These are phyloP conservation scores for Acrocalymma vagum DNA, from an alignment of 2,329 filamentous ascomycete species.

Conservation along the genomic window DNA sequence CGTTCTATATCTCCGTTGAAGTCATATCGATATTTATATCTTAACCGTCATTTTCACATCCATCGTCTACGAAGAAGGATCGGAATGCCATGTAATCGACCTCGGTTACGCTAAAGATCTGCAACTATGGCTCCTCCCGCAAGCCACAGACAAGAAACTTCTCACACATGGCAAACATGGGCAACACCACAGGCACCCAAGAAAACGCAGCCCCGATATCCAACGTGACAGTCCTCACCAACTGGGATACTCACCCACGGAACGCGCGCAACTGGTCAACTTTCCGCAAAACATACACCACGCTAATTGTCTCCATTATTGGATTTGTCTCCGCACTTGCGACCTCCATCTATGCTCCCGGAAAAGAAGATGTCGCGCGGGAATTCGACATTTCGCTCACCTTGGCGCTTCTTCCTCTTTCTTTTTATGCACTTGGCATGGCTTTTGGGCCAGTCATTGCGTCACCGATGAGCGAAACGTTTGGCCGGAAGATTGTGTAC, in stretches of 20 bases:
- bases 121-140: too few relatives aligned
- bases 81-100: too few relatives aligned
- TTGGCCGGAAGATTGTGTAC: constrained; percentile 73
- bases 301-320: constrained; percentile 16
- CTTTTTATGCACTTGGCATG: constrained; percentile 53
- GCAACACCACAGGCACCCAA: too few relatives aligned
- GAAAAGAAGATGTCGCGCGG: constrained; percentile 11
- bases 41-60: too few relatives aligned
- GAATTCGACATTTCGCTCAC: constrained; percentile 27
- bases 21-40: too few relatives aligned
- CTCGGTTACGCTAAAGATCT: too few relatives aligned
- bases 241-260: constrained; percentile 19
- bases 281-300: constrained; percentile 19
- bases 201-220: too few relatives aligned
- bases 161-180: too few relatives aligned
- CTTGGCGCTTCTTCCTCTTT: constrained; percentile 28
- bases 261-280: constrained; percentile 22
- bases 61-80: too few relatives aligned
- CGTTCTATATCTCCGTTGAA: too few relatives aligned
- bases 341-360: constrained; percentile 17
- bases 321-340: constrained; percentile 19
- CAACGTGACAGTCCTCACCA: too few relatives aligned
- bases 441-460: constrained; percentile 76
- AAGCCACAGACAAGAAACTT: too few relatives aligned
- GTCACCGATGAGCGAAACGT: constrained; percentile 77